A percentile compares a stretch with the other conserved stretches of the same genome.
Conservation (phyloP, 192 early-diverging fungal species). For the Gryganskiella cystojenkinii region DNA sequence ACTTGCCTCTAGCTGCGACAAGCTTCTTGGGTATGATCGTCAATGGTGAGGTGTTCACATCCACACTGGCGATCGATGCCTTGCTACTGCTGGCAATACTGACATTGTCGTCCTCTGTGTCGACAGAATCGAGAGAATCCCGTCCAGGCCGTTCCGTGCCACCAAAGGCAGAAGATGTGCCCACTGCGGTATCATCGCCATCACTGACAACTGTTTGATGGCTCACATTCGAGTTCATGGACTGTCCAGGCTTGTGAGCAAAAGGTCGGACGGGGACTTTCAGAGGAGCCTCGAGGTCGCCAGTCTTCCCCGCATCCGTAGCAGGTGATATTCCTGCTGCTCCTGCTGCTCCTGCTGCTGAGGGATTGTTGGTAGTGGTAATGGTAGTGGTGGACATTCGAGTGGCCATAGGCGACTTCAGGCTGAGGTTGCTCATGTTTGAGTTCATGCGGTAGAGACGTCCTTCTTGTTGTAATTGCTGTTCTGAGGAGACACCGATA, state of each 20-base stretch:
- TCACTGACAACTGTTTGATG: slow-evolving; percentile 27
- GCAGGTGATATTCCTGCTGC: background rate
- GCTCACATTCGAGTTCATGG: slow-evolving; percentile 20
- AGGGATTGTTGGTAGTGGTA: background rate
- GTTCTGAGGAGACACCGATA: slow-evolving; percentile 34
- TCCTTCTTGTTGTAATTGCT: slow-evolving; percentile 25
- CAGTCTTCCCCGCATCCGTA: background rate
- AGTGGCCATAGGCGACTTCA: slow-evolving; percentile 4
- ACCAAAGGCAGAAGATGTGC: slow-evolving; percentile 9
- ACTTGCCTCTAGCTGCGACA: background rate
- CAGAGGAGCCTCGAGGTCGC: background rate
- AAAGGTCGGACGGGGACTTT: slow-evolving; percentile 11
- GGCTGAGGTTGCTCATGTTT: slow-evolving; percentile 42
- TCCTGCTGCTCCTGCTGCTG: background rate
- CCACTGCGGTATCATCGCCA: slow-evolving; percentile 16
- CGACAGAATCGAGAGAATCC: too few species aligned
- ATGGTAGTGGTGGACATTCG: background rate
- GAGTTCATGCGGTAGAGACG: slow-evolving; percentile 34
- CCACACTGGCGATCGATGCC: slow-evolving; percentile 10
- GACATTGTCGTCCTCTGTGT: background rate
- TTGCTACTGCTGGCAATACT: slow-evolving; percentile 3
- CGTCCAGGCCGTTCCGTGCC: background rate
- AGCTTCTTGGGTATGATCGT: background rate
- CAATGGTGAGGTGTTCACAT: slow-evolving; percentile 2
- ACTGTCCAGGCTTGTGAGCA: background rate